Base-by-base conservation (phyloP, 192 early-diverging fungal genomes). In the Podila horticola region DNA sequence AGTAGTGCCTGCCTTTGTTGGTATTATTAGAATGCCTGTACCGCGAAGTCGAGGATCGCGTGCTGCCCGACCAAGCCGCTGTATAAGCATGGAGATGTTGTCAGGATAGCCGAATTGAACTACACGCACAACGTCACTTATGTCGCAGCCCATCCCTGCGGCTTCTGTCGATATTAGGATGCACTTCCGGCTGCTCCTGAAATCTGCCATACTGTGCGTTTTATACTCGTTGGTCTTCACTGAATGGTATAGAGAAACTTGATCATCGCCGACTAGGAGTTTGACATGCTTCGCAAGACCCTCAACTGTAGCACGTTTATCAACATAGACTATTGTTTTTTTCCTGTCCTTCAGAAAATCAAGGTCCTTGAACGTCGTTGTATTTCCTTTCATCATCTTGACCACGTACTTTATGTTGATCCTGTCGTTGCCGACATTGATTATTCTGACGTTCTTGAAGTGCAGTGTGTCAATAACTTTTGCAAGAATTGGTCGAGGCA, bases 111-210 rank as follows among this genome's bases (percentile, higher is more conserved):
- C 49, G 62, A 38, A 71, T 34, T 71, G 69, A n/a, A 71, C 52
- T 29, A 71, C 69, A 10, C 69, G 62, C 24, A 58, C 29, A 55
- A 72, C 52, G 65, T 72, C 63, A 62, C 71, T 59, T n/a, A 72
- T 64, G 50, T 72, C 71, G 50, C 62, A 72, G 29, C 71, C 71
- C 62, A 72, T 59, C 19, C 71, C 71, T 6, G 59, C 60, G 4
- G 69, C 69, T 29, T 71, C 69, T 24, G 69, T 58, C 49, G 49
- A 12, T 20, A 50, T 20, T 50, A 50, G 49, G 20, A 50, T 20
- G 20, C 49, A 50, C 20, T 12, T 20, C 49, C 20, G 11, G 49
- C 20, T 50, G 49, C 20, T 50, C 20, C 11, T 50, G 7, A 50
- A 50, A 19, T 12, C 49, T 20, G 11, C 49, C 20, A 50, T 50